Evolutionary conservation across 2,329 filamentous ascomycete species (phyloP).

Genomic region (Incumbomyces lentus): DNA sequence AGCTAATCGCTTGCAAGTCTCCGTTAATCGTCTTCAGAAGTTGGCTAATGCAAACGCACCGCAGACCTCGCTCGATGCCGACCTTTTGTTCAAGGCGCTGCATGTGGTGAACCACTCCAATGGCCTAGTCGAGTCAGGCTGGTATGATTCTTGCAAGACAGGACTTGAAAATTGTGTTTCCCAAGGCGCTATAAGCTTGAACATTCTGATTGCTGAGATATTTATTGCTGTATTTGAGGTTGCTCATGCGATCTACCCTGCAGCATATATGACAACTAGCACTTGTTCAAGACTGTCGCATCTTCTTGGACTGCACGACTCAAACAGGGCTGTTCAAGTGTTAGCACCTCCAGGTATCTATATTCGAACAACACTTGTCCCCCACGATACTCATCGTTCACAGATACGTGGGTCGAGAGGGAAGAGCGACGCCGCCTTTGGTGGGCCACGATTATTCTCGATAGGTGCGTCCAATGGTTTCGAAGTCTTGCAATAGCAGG

Average conservation of each 20-base stretch:
- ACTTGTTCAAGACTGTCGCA: slow-evolving; percentile 20
- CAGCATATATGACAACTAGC: slow-evolving; percentile 25
- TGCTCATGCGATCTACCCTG: slow-evolving; percentile 28
- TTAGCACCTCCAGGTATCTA: slow-evolving; percentile 22
- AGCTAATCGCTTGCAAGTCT: too few species aligned
- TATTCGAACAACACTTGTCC: slow-evolving; percentile 8
- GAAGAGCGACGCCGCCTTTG: slow-evolving; percentile 27
- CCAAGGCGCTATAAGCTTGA: too few species aligned
- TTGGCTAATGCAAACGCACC: too few species aligned
- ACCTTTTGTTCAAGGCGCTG: too few species aligned
- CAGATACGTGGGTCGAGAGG: slow-evolving; percentile 9
- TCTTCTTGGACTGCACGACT: slow-evolving; percentile 23
- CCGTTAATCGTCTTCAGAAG: too few species aligned
- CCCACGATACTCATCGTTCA: too few species aligned
- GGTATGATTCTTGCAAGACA: too few species aligned
- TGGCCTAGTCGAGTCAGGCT: too few species aligned
- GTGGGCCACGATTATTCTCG: slow-evolving; percentile 27
- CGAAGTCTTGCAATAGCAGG: not conserved
- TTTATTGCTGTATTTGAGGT: slow-evolving; percentile 27
- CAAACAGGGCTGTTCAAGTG: slow-evolving; percentile 21
- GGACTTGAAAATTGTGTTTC: too few species aligned
- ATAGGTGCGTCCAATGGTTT: slow-evolving; percentile 21
- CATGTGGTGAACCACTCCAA: too few species aligned
- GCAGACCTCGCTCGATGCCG: too few species aligned
- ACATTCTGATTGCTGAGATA: slow-evolving; percentile 8